Conservation (phyloP, 805 yeast genomes). For the Metschnikowia cubensis region DNA sequence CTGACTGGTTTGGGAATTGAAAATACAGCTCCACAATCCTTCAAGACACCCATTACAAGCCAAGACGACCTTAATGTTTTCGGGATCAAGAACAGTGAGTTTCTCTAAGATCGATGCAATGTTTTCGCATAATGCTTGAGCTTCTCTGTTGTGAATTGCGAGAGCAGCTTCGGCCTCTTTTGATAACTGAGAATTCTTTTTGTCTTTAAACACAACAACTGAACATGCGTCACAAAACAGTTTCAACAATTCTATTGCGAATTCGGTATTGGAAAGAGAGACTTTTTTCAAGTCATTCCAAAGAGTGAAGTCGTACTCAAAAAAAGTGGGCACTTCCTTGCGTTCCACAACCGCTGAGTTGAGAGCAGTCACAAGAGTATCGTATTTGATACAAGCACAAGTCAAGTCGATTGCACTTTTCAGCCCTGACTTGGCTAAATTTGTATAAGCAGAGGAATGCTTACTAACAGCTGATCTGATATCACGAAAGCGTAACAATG, state of each 20-base stretch:
- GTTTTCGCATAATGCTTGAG: slow-evolving; percentile 18
- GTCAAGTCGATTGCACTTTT: slow-evolving; percentile 4
- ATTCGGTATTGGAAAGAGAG: slow-evolving; percentile 7
- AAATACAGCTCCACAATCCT: slow-evolving; percentile 74
- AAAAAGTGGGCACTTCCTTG: slow-evolving; percentile 12
- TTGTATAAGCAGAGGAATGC: slow-evolving; percentile 31
- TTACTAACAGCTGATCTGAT: slow-evolving; percentile 47
- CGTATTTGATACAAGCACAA: slow-evolving; percentile 19
- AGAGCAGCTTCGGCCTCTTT: slow-evolving; percentile 23
- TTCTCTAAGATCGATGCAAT: slow-evolving; percentile 28
- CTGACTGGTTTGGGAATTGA: slow-evolving; percentile 65
- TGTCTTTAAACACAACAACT: slow-evolving; percentile 22
- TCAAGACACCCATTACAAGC: slow-evolving; percentile 36
- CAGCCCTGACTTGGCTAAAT: slow-evolving; percentile 15
- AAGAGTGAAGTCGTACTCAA: slow-evolving; percentile 9
- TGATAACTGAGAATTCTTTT: slow-evolving; percentile 18
- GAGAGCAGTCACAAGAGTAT: slow-evolving; percentile 13
- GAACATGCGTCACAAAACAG: slow-evolving; percentile 19
- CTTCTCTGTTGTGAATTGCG: slow-evolving; percentile 31
- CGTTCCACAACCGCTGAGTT: slow-evolving; percentile 11
- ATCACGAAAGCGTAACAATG: slow-evolving; percentile 42
- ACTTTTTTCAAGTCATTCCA: slow-evolving; percentile 12
- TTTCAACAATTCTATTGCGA: slow-evolving; percentile 13
- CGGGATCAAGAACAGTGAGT: slow-evolving; percentile 30
- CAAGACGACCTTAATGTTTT: slow-evolving; percentile 22